Evolutionary conservation across 1,284 basidiomycete genomes (phyloP), one percentile per base, ranked within the genome.

Genomic region (Tilletiaria anomala): DNA sequence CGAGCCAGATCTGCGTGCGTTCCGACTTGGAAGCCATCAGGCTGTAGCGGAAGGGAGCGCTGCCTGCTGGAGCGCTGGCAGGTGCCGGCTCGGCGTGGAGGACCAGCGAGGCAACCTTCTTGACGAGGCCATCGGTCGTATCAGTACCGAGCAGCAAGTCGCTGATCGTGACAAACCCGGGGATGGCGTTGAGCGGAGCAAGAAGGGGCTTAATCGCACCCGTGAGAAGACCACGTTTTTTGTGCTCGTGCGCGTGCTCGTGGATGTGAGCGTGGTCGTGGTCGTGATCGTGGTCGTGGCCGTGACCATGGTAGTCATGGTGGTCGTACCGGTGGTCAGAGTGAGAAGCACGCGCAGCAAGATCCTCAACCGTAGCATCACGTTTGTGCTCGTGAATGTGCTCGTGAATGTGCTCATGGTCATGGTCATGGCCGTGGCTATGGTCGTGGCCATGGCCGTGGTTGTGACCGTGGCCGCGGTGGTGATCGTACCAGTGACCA

Each of bases 131-230:
- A 14, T 20, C 45, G 14, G 45, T 37, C n/a, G n/a, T n/a, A n/a
- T n/a, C n/a, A n/a, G n/a, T n/a, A 22, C 45, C 45, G 34, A 47
- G 45, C 23, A 47, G 34, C 20, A 40, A 16, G 26, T 45, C 42
- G n/a, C 22, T 23, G 32, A 45, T 45, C 20, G 42, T 45, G 44
- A 45, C 35, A 32, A 47, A 45, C 12, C 45, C 45, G 15, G 45
- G 45, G 18, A 47, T 45, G 23, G 43, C 29, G 22, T 39, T 47
- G 23, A 47, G 45, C 8, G 45, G 43, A n/a, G 42, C 43, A 12
- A 47, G 26, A 3, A 47, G 43, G 5, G 42, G 42, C 29, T 47
- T 47, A 35, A 47, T 23, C 14, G 39, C 11, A 31, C 34, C 42
- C 12, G 43, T 43, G 23, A 47, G 18, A 8, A 47, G 42, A 12